These are phyloP conservation scores for Colletotrichum melonis DNA, from an alignment of 2,329 filamentous ascomycete species.

Conservation along the genomic window DNA sequence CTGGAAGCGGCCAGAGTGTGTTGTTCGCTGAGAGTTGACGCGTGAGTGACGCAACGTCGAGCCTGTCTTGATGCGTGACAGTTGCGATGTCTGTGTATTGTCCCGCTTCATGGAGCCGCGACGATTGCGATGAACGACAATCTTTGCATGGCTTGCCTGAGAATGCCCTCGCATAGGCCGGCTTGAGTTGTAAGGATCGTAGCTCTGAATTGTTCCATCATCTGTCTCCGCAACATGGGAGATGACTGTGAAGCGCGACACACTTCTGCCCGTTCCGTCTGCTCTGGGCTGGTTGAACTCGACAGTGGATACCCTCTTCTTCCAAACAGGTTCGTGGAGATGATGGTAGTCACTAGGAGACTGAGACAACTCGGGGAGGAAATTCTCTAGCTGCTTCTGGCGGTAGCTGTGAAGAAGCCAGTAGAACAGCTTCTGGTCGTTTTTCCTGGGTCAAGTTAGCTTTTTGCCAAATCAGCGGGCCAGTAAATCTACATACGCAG, in stretches of 20 bases:
- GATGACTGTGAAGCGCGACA: constrained; percentile 74
- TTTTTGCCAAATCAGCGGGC: neutral
- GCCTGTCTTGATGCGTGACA: constrained; percentile 48
- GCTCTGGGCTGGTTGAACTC: constrained; percentile 63
- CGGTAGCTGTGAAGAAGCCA: constrained; percentile 84
- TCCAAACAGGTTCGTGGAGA: constrained; percentile 68
- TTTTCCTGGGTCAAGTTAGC: constrained; percentile 66
- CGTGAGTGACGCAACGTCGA: constrained; percentile 42
- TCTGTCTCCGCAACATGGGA: constrained; percentile 69
- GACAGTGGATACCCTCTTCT: constrained; percentile 70
- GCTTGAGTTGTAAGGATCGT: constrained; percentile 86
- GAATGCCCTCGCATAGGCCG: constrained; percentile 55
- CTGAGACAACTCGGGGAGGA: constrained; percentile 81
- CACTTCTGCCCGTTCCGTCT: constrained; percentile 62
- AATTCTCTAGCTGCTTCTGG: constrained; percentile 88
- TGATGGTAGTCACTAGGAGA: constrained; percentile 94
- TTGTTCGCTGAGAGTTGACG: constrained; percentile 47
- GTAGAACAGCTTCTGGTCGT: constrained; percentile 96
- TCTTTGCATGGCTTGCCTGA: constrained; percentile 71
- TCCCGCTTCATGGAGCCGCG: constrained; percentile 32
- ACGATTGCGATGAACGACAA: constrained; percentile 72
- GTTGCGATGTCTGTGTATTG: constrained; percentile 49
- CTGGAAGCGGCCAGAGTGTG: constrained; percentile 43
- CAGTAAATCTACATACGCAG: constrained; percentile 17
- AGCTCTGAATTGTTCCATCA: constrained; percentile 69